phyloP scores from a whole-genome alignment of 2,329 filamentous ascomycete genomes.

The Cytospora piceae region DNA sequence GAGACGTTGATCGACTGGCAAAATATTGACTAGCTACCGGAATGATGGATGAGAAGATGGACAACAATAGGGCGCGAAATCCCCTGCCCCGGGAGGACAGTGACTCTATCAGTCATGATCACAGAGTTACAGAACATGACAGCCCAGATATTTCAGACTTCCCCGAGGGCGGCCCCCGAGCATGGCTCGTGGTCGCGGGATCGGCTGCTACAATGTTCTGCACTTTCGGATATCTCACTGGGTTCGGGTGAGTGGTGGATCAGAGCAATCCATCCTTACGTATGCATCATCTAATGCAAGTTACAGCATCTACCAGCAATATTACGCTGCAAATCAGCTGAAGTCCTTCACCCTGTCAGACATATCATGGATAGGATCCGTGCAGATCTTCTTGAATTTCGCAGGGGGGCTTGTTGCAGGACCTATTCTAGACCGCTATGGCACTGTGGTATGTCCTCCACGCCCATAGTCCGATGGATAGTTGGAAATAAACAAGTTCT shows the following conservation, averaged over 20 bases:
- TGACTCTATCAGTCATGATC: not conserved
- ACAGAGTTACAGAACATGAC: not conserved
- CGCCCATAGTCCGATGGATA: not conserved
- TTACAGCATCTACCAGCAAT: slow-evolving; percentile 27
- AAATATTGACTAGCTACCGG: not conserved
- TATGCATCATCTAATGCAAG: not conserved
- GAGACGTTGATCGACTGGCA: not conserved
- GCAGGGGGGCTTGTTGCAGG: slow-evolving; percentile 27
- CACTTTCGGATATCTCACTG: slow-evolving; percentile 46
- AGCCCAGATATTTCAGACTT: not conserved
- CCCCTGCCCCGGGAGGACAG: not conserved
- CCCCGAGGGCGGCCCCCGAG: slow-evolving; percentile 39
- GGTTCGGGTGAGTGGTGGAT: slow-evolving; percentile 37
- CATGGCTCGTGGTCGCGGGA: slow-evolving; percentile 46
- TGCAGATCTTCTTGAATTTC: slow-evolving; percentile 30
- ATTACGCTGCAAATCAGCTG: slow-evolving; percentile 27
- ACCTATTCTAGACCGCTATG: slow-evolving; percentile 27
- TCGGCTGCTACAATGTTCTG: slow-evolving; percentile 43
- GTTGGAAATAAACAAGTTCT: not conserved
- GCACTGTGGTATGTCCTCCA: slow-evolving; percentile 21
- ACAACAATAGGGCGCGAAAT: not conserved
- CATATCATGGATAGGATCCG: slow-evolving; percentile 30
- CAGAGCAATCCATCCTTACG: not conserved
- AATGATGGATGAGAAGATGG: slow-evolving; percentile 2
- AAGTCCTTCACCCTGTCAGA: slow-evolving; percentile 28